phyloP scores from a whole-genome alignment of 352 stramenopile species.

The Phytophthora brassicae region DNA sequence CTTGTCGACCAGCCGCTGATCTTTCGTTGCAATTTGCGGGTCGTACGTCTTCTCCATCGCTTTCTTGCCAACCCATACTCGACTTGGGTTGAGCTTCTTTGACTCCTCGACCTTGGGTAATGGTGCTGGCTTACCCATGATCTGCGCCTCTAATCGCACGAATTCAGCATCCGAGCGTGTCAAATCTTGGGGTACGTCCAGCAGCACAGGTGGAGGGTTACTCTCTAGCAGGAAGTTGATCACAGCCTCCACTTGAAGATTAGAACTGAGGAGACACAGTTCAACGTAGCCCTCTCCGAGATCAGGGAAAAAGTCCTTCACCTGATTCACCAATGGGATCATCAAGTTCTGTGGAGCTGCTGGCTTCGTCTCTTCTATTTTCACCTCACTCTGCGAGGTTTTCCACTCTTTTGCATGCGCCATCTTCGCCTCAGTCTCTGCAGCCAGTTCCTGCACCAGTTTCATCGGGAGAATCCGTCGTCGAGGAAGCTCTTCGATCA shows the following conservation, averaged over 20 bases:
- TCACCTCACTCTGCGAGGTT: background rate
- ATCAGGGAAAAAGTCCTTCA: slow-evolving; percentile 64
- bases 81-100: slow-evolving; percentile 49
- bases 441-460: slow-evolving; percentile 22
- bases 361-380: slow-evolving; percentile 15
- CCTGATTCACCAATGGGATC: slow-evolving; percentile 45
- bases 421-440: slow-evolving; percentile 13
- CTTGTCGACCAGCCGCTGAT: slow-evolving; percentile 50
- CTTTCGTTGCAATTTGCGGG: slow-evolving; percentile 49
- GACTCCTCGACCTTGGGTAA: slow-evolving; percentile 15
- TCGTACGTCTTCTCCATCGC: slow-evolving; percentile 58
- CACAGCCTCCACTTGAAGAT: slow-evolving; percentile 49
- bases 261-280: slow-evolving; percentile 50
- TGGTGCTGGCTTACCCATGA: slow-evolving; percentile 26
- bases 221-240: slow-evolving; percentile 65
- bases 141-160: slow-evolving; percentile 25
- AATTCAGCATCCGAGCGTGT: slow-evolving; percentile 37
- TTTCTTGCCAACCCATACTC: slow-evolving; percentile 73
- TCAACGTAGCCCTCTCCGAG: slow-evolving; percentile 66
- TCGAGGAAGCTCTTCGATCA: slow-evolving; percentile 61
- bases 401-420: slow-evolving; percentile 17
- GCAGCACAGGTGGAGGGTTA: slow-evolving; percentile 40
- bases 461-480: slow-evolving; percentile 32
- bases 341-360: slow-evolving; percentile 15
- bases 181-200: slow-evolving; percentile 35